Conservation (phyloP, 495 filamentous ascomycete genomes). For the Halenospora varia region DNA sequence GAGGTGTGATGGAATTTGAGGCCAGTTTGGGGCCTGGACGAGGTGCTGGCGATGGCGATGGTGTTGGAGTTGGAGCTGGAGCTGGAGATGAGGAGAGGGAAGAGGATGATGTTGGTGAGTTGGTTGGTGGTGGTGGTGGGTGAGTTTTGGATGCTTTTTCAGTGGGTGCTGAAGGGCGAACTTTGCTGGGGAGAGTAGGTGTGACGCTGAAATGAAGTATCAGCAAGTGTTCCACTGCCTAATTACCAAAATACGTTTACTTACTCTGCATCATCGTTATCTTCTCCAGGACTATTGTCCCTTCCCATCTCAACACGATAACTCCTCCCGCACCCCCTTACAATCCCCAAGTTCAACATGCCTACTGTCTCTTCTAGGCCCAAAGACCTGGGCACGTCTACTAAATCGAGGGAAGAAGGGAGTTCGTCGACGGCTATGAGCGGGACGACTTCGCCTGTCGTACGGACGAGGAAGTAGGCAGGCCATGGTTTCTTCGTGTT, state of each 20-base stretch:
- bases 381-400: conserved; percentile 36
- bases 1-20: background rate
- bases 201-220: background rate
- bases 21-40: background rate
- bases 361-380: conserved; percentile 32
- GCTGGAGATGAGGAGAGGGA: background rate
- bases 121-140: background rate
- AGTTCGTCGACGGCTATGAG: conserved; percentile 43
- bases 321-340: conserved; percentile 21
- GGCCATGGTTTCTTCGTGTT: conserved; percentile 13
- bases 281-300: background rate
- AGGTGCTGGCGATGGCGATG: too few relatives aligned
- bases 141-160: background rate
- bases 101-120: background rate
- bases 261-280: background rate
- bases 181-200: background rate
- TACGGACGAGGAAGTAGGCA: conserved; percentile 37
- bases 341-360: conserved; percentile 35
- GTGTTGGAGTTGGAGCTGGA: background rate
- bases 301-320: conserved; percentile 30
- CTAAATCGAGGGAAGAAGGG: conserved; percentile 34
- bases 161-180: too few relatives aligned
- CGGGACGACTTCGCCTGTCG: conserved; percentile 36
- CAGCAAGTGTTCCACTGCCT: too few relatives aligned
- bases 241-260: too few relatives aligned